Percentiles rank a stretch among this genome's conserved stretches.
Evolutionary conservation across 257 asterid species (phyloP).

Genomic region (Solanum tacnaense): DNA sequence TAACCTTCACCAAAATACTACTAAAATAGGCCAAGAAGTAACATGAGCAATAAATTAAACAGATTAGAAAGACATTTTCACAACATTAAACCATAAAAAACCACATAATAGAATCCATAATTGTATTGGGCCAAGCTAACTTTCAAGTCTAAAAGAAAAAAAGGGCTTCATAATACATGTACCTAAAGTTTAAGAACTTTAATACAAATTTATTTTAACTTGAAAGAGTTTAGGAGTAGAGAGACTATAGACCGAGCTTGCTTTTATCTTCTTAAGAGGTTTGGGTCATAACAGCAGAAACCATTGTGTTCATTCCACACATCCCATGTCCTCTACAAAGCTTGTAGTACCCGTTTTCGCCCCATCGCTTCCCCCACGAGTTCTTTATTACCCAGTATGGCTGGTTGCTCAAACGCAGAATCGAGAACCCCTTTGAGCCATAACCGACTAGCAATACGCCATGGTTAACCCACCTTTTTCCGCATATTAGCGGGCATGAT

Average conservation of each 20-base stretch:
- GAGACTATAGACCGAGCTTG: not conserved
- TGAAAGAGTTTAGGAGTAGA: not conserved
- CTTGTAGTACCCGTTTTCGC: constrained; percentile 60
- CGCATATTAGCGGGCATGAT: constrained; percentile 70
- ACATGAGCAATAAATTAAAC: not conserved
- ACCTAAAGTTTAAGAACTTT: not conserved
- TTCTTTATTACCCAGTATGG: constrained; percentile 85
- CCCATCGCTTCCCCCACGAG: constrained; percentile 85
- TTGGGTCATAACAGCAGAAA: constrained; percentile 54
- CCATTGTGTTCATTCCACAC: constrained; percentile 84
- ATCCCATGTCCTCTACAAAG: constrained; percentile 64
- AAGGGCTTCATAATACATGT: not conserved
- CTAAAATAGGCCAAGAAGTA: not conserved
- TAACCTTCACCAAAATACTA: not conserved
- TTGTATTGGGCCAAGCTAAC: not conserved
- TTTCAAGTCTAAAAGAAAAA: not conserved
- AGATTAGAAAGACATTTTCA: not conserved
- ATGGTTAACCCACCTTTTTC: constrained; percentile 47
- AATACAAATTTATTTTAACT: not conserved
- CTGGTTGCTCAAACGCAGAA: constrained; percentile 50
- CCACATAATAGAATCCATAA: not conserved
- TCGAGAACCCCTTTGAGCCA: constrained; percentile 63
- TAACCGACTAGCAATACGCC: constrained; percentile 81
- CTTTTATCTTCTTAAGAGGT: constrained; percentile 8
- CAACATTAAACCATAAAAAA: not conserved